Conservation (phyloP, 495 filamentous ascomycete species). For the Parathielavia appendiculata region DNA sequence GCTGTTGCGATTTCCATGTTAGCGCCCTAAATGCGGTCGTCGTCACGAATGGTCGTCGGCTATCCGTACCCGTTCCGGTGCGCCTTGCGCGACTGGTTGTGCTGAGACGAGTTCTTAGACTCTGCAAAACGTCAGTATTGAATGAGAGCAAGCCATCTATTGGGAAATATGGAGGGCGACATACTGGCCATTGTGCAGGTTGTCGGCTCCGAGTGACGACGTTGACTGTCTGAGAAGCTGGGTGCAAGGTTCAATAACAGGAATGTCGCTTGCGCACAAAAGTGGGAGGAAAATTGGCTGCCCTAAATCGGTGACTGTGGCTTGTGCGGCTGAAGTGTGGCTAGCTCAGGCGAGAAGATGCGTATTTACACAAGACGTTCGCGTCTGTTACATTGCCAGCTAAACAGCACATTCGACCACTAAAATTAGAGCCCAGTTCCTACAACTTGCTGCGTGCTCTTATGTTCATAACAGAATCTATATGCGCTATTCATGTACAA, state of each 20-base stretch:
- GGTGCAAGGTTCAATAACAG: conserved; percentile 21
- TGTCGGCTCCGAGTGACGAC: conserved; percentile 32
- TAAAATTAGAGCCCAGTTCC: neutral
- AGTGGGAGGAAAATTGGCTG: conserved; percentile 29
- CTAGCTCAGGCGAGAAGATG: no score
- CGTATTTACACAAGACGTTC: neutral
- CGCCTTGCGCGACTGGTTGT: conserved; percentile 94
- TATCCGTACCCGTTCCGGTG: conserved; percentile 87
- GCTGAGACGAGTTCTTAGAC: conserved; percentile 99
- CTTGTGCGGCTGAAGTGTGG: conserved; percentile 23
- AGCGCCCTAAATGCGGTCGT: conserved; percentile 15
- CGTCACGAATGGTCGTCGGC: conserved; percentile 6
- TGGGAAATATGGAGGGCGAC: conserved; percentile 19
- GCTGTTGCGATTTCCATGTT: conserved; percentile 44
- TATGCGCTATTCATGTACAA: conserved; percentile 17
- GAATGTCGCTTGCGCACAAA: conserved; percentile 29
- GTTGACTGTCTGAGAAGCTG: conserved; percentile 25
- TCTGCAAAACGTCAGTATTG: conserved; percentile 49
- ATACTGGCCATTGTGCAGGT: conserved; percentile 49
- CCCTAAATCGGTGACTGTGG: conserved; percentile 31
- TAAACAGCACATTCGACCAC: no score
- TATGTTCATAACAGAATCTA: conserved; percentile 7
- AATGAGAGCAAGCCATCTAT: conserved; percentile 2
- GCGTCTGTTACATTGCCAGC: no score
- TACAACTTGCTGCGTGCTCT: neutral